These are phyloP conservation scores for Onygenales sp. DNA, from an alignment of 2,329 filamentous ascomycete species.

Conservation along the genomic window DNA sequence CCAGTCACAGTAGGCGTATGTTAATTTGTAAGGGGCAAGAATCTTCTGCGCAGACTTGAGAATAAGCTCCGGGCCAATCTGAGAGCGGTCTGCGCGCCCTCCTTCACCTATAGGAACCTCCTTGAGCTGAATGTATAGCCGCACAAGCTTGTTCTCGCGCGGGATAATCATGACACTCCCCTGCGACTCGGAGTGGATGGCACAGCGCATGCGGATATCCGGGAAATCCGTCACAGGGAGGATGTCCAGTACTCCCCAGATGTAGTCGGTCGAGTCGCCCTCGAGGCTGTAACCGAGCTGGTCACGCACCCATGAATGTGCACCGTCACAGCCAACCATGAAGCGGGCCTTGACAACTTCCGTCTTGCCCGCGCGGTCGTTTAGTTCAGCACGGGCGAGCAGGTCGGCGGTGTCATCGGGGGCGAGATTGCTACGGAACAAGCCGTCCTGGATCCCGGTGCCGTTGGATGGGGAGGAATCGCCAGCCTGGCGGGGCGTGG, in stretches of 20 bases:
- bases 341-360: slow-evolving; percentile 44
- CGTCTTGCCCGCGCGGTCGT: background rate
- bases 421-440: slow-evolving; percentile 51
- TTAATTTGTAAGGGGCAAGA: slow-evolving; percentile 56
- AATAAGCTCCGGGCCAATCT: slow-evolving; percentile 56
- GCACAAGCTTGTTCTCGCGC: slow-evolving; percentile 52
- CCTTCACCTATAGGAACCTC: slow-evolving; percentile 33
- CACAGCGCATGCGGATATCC: slow-evolving; percentile 50
- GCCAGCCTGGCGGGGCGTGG: slow-evolving; percentile 37
- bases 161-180: slow-evolving; percentile 58
- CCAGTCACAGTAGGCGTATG: slow-evolving; percentile 57
- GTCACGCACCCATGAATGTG: slow-evolving; percentile 55
- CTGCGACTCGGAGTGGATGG: slow-evolving; percentile 46
- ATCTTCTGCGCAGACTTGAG: slow-evolving; percentile 55
- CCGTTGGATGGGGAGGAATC: slow-evolving; percentile 22
- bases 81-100: slow-evolving; percentile 45
- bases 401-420: slow-evolving; percentile 50
- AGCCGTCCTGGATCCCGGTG: slow-evolving; percentile 36
- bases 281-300: slow-evolving; percentile 48
- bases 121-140: slow-evolving; percentile 56
- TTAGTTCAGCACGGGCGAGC: slow-evolving; percentile 14
- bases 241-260: slow-evolving; percentile 43
- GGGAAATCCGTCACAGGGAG: slow-evolving; percentile 49
- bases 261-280: slow-evolving; percentile 41
- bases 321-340: slow-evolving; percentile 58